Base-by-base conservation (phyloP, 1,284 basidiomycete genomes). In the Moniliophthora roreri region DNA sequence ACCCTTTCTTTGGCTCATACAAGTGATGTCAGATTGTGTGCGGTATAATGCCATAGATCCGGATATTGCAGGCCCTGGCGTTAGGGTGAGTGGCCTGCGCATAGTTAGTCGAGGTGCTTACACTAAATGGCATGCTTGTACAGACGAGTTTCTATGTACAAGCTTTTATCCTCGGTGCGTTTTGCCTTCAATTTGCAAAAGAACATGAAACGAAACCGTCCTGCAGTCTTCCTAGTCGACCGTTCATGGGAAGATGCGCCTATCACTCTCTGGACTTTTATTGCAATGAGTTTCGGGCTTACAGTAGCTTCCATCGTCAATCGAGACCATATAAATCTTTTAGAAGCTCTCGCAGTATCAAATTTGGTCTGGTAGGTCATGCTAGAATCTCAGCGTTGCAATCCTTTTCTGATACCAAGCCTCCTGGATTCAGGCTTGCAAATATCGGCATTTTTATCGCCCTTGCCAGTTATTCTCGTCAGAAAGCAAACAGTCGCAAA, bases 121-220 rank as follows among this genome's bases (percentile, higher is more conserved):
- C 24, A 24, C 37, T 24, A n/a, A 28, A 2, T 24, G 11, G 11
- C n/a, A 11, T 8, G 23, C 28, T 16, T 15, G 11, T 28, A 15
- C 36, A 53, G 51, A 38, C 70, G 49, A 72, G 69, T 59, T 75
- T 76, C 59, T 76, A 76, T 59, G 54, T 74, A n/a, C 74, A 75
- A 59, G 69, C 66, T 4, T 69, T 71, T 48, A 58, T 73, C 23
- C 62, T 73, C 2, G 71, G 70, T 71, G 23, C 49, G 60, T 47
- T 24, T 54, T 18, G 4, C 23, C 13, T 16, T 44, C 21, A 3
- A 46, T 13, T n/a, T 2, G 9, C n/a, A 32, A 28, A 2, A 11
- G 1, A n/a, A 18, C 15, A 16, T 13, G 1, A 8, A 50, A 16
- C 24, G 1, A 8, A 50, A 11, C 24, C 38, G 18, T 8, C 34